These are phyloP conservation scores for Blastocystis sp. DNA, from an alignment of 352 stramenopile genomes.

Conservation along the genomic window DNA sequence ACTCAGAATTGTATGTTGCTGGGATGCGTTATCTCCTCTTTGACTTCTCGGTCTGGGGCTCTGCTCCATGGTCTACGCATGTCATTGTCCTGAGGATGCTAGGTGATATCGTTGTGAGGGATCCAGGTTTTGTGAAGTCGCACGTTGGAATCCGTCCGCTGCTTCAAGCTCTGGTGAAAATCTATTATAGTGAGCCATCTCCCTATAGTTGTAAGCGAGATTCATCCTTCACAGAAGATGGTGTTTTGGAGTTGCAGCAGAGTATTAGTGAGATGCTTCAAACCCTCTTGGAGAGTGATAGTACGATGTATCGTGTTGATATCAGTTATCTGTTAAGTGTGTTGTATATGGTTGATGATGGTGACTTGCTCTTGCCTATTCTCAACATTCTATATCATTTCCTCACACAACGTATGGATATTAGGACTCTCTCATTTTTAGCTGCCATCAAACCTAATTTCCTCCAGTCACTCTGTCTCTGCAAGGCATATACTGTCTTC, in stretches of 20 bases:
- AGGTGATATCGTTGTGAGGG: background rate
- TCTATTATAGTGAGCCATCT: constrained; percentile 40
- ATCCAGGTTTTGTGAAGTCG: constrained; percentile 26
- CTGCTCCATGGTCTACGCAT: constrained; percentile 45
- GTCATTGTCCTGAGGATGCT: constrained; percentile 42
- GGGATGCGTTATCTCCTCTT: constrained; percentile 51
- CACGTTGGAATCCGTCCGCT: constrained; percentile 56
- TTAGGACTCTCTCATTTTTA: background rate
- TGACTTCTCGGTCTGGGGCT: constrained; percentile 60
- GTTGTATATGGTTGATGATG: constrained; percentile 42
- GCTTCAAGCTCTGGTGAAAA: constrained; percentile 41
- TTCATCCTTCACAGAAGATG: constrained; percentile 34
- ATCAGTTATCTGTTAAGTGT: constrained; percentile 53
- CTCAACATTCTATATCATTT: background rate
- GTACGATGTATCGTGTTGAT: constrained; percentile 29
- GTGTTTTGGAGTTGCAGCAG: constrained; percentile 36
- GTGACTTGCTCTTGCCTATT: background rate
- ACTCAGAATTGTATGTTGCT: constrained; percentile 52
- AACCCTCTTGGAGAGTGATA: constrained; percentile 9
- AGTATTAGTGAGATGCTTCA: constrained; percentile 35
- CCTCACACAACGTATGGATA: background rate
- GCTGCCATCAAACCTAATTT: constrained; percentile 16
- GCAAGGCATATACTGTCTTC: constrained; percentile 54
- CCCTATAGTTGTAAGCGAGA: constrained; percentile 49
- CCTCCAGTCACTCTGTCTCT: constrained; percentile 43